These are phyloP conservation scores for Fusarium chlamydosporum DNA, from an alignment of 2,329 filamentous ascomycete species.

Conservation along the genomic window DNA sequence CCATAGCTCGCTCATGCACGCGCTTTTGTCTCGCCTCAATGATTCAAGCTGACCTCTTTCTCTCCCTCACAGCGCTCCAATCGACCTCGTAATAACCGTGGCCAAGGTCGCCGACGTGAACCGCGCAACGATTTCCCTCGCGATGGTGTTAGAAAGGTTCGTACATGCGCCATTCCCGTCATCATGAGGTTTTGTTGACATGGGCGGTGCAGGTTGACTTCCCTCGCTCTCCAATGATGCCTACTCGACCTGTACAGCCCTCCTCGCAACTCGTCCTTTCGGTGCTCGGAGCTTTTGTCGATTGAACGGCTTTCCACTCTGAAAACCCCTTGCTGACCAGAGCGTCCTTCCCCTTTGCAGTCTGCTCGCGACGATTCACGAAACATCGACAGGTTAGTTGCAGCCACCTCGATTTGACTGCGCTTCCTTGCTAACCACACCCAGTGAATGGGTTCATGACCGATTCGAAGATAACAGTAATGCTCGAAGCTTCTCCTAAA, in stretches of 20 bases:
- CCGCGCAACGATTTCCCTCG: constrained; percentile 71
- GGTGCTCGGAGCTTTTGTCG: constrained; percentile 52
- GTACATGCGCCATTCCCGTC: constrained; percentile 23
- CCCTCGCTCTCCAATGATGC: constrained; percentile 50
- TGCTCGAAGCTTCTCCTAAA: constrained; percentile 29
- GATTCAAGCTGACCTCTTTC: constrained; percentile 37
- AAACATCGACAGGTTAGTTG: constrained; percentile 77
- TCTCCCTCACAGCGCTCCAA: constrained; percentile 45
- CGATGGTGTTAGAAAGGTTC: constrained; percentile 92
- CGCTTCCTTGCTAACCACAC: constrained; percentile 29
- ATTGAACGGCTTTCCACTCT: constrained; percentile 52
- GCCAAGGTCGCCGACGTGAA: constrained; percentile 55
- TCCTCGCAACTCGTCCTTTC: constrained; percentile 52
- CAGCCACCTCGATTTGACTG: background rate
- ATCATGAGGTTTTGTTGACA: constrained; percentile 40
- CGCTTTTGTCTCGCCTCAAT: constrained; percentile 28
- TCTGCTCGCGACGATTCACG: constrained; percentile 73
- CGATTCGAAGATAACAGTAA: constrained; percentile 82
- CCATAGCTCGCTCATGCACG: constrained; percentile 17
- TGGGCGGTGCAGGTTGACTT: constrained; percentile 54
- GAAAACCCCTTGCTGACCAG: constrained; percentile 59
- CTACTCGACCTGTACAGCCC: constrained; percentile 51
- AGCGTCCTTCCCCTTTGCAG: constrained; percentile 62
- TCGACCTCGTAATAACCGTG: constrained; percentile 56
- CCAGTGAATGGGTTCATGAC: constrained; percentile 94